A percentile compares a stretch with the other conserved stretches of the same genome.
Evolutionary conservation across 2,329 filamentous ascomycete genomes (phyloP).

Genomic region (Triangularia verruculosa): DNA sequence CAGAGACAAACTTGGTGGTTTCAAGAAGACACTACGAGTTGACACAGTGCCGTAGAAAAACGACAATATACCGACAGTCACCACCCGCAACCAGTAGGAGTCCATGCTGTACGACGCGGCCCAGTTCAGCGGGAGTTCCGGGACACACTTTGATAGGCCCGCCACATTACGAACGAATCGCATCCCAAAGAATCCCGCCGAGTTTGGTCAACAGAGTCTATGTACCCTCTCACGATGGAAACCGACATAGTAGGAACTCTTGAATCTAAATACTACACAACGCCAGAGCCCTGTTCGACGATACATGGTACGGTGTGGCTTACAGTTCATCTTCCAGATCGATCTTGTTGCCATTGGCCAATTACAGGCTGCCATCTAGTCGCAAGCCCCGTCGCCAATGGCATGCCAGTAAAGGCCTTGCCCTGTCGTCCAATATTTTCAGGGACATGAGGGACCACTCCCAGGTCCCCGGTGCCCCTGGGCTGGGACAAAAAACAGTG

Average conservation of each 20-base stretch:
- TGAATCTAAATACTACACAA: no score
- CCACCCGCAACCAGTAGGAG: background rate
- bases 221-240: no score
- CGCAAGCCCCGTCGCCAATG: background rate
- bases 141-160: background rate
- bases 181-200: background rate
- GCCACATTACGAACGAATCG: background rate
- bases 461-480: background rate
- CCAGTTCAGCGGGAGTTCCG: background rate
- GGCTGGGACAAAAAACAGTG: conserved; percentile 2
- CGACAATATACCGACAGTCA: background rate
- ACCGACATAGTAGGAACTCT: no score
- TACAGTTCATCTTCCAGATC: background rate
- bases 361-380: background rate
- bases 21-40: background rate
- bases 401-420: background rate
- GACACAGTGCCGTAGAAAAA: background rate
- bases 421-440: no score
- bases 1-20: background rate
- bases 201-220: background rate
- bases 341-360: background rate
- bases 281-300: no score
- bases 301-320: no score
- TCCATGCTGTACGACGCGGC: background rate
- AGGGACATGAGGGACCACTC: no score